A percentile compares a stretch with the other conserved stretches of the same genome.
Conservation (phyloP, 106 monocot species). For the Gastrodia elata region DNA sequence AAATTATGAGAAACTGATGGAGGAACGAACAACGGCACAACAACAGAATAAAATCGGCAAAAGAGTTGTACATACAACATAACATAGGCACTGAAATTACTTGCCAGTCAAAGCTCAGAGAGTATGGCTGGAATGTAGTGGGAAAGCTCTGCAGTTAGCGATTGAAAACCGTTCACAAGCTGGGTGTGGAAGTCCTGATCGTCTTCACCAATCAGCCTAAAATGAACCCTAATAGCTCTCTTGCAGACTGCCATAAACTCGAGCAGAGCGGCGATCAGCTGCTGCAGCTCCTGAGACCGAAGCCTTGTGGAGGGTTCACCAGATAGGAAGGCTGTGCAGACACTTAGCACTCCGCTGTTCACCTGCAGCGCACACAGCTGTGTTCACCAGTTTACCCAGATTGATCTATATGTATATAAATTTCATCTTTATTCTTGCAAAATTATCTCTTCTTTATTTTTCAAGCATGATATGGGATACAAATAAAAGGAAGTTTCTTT, state of each 20-base stretch:
- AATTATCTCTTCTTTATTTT: no score
- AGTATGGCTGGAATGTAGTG: conserved; percentile 99
- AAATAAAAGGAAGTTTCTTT: no score
- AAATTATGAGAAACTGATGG: not conserved
- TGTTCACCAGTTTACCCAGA: no score
- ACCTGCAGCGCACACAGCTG: conserved; percentile 63
- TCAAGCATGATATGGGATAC: no score
- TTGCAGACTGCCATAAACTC: conserved; percentile 99
- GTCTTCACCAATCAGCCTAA: conserved; percentile 93
- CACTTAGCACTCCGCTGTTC: conserved; percentile 93
- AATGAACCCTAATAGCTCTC: conserved; percentile 92
- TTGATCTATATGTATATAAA: no score
- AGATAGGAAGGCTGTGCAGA: conserved; percentile 93
- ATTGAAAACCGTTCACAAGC: conserved; percentile 97
- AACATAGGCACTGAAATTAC: conserved; percentile 3
- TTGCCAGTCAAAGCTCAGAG: conserved; percentile 58
- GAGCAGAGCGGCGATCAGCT: conserved; percentile 89
- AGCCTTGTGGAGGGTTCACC: conserved; percentile 97
- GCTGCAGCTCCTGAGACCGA: conserved; percentile 95
- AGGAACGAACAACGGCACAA: conserved; percentile 1
- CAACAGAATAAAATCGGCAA: no score
- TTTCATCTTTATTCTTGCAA: no score
- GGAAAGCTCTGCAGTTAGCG: conserved; percentile 95
- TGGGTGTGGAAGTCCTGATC: conserved; percentile 99
- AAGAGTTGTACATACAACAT: no score